Percentiles rank a stretch among this genome's conserved stretches.
These are phyloP conservation scores for Exophiala dermatitidis DNA, from an alignment of 2,329 filamentous ascomycete genomes.

Conservation along the genomic window DNA sequence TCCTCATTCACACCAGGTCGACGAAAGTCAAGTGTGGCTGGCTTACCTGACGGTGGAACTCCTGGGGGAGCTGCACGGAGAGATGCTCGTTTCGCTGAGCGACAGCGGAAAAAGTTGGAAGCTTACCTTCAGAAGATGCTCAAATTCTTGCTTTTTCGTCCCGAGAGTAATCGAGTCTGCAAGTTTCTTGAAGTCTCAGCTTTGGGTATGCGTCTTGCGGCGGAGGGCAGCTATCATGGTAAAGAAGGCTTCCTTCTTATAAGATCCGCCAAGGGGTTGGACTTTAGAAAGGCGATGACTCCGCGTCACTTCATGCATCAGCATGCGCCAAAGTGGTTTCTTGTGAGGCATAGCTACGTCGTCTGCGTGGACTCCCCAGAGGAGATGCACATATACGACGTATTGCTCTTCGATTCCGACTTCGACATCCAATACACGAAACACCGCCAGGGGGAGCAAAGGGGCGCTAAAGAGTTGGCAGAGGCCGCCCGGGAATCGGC, in stretches of 20 bases:
- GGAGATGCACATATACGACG: slow-evolving; percentile 97
- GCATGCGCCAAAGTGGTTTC: slow-evolving; percentile 92
- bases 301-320: slow-evolving; percentile 59
- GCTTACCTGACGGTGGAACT: slow-evolving; percentile 35
- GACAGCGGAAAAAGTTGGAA: slow-evolving; percentile 68
- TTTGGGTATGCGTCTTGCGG: slow-evolving; percentile 82
- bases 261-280: slow-evolving; percentile 79
- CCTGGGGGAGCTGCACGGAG: slow-evolving; percentile 34
- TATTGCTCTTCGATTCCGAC: slow-evolving; percentile 88
- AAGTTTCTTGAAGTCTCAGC: slow-evolving; percentile 94
- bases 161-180: slow-evolving; percentile 90
- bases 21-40: slow-evolving; percentile 49
- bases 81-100: slow-evolving; percentile 35
- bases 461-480: slow-evolving; percentile 52
- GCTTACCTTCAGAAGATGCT: slow-evolving; percentile 90
- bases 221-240: slow-evolving; percentile 93
- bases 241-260: slow-evolving; percentile 95
- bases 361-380: slow-evolving; percentile 98
- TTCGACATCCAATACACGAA: slow-evolving; percentile 63
- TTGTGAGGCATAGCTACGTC: slow-evolving; percentile 95
- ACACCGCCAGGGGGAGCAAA: slow-evolving; percentile 42
- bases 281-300: slow-evolving; percentile 73
- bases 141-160: slow-evolving; percentile 89
- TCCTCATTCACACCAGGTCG: slow-evolving; percentile 53
- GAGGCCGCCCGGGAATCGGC: slow-evolving; percentile 58